Percentiles rank a stretch among this genome's conserved stretches.
These are phyloP conservation scores for Venturia asperata DNA, from an alignment of 2,329 filamentous ascomycete species.

Conservation along the genomic window DNA sequence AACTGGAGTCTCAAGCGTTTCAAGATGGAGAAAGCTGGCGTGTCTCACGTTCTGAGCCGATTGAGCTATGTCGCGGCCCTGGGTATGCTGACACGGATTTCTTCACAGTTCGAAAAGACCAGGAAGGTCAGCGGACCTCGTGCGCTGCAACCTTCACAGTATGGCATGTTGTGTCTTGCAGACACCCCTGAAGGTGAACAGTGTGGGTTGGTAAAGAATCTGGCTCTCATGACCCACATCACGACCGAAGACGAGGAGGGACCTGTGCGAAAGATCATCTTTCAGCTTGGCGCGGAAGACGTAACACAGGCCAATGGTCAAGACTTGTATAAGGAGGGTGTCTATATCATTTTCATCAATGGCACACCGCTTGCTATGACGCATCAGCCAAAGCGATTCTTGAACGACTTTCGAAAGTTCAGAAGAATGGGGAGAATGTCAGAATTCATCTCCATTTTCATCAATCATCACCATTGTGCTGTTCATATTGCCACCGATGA, in stretches of 20 bases:
- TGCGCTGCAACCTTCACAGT: slow-evolving; percentile 93
- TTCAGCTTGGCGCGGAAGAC: slow-evolving; percentile 76
- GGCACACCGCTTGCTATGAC: slow-evolving; percentile 89
- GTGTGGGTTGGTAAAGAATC: slow-evolving; percentile 94
- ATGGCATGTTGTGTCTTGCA: slow-evolving; percentile 94
- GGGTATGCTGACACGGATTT: slow-evolving; percentile 99
- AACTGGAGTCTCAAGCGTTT: slow-evolving; percentile 99
- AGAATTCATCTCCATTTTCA: slow-evolving; percentile 92
- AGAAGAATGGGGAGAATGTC: slow-evolving; percentile 86
- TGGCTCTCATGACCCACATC: slow-evolving; percentile 98
- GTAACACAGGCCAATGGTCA: slow-evolving; percentile 73
- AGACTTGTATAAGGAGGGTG: slow-evolving; percentile 76
- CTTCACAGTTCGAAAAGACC: slow-evolving; percentile 97
- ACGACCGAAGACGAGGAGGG: slow-evolving; percentile 93
- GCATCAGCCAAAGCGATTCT: slow-evolving; percentile 75
- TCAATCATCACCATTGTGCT: slow-evolving; percentile 85
- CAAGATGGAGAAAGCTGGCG: slow-evolving; percentile 94
- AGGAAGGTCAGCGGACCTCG: slow-evolving; percentile 92
- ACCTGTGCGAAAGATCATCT: slow-evolving; percentile 79
- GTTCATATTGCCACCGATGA: slow-evolving; percentile 97
- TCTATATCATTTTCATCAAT: slow-evolving; percentile 90
- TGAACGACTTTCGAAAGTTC: slow-evolving; percentile 76
- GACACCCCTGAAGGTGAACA: slow-evolving; percentile 98
- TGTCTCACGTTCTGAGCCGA: slow-evolving; percentile 91
- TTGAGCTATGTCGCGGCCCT: slow-evolving; percentile 94